Evolutionary conservation across 78 protist species (phyloP).

Genomic region (Chrysochromulina parva): DNA sequence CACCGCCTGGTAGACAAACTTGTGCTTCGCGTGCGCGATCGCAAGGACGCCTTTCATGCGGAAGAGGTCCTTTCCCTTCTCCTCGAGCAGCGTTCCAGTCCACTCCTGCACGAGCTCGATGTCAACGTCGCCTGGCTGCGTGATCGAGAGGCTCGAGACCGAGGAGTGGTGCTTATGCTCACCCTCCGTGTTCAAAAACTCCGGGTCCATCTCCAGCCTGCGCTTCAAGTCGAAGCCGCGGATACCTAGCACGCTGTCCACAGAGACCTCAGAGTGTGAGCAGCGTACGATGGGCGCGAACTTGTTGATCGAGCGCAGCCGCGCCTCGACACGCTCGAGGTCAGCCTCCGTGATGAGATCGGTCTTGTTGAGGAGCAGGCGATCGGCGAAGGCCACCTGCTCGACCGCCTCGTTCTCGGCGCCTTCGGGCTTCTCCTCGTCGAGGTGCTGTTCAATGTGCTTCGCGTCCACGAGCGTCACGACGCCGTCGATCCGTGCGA

Average conservation of each 20-base stretch:
- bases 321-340: neutral
- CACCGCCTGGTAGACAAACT: slow-evolving; percentile 39
- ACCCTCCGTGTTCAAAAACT: neutral
- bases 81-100: neutral
- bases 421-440: slow-evolving; percentile 3
- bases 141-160: neutral
- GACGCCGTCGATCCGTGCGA: slow-evolving; percentile 30
- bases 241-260: neutral
- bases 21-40: neutral
- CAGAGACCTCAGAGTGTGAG: neutral
- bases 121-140: neutral
- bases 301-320: neutral
- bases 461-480: slow-evolving; percentile 13
- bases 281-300: neutral
- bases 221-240: slow-evolving; percentile 29
- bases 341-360: slow-evolving; percentile 31
- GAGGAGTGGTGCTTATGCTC: slow-evolving; percentile 26
- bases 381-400: slow-evolving; percentile 57
- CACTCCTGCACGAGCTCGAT: neutral
- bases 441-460: slow-evolving; percentile 35
- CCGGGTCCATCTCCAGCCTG: slow-evolving; percentile 22
- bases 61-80: neutral
- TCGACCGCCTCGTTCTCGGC: slow-evolving; percentile 41
- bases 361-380: slow-evolving; percentile 43
- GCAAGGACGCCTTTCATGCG: slow-evolving; percentile 45